Base-by-base conservation (phyloP, 83 land plant species). In the Larix sibirica region DNA sequence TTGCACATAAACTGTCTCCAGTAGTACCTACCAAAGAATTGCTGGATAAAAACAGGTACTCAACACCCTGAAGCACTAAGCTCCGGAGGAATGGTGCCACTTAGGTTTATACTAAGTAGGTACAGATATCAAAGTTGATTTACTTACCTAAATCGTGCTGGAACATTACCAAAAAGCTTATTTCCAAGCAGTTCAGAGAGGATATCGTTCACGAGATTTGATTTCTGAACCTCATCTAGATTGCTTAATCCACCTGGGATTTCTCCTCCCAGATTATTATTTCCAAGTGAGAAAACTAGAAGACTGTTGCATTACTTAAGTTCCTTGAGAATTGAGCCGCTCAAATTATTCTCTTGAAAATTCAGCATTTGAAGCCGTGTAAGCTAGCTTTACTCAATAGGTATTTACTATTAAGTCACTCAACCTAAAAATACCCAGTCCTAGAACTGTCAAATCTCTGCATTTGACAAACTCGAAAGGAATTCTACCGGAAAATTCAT, bases 301-400 rank as follows among this genome's bases (percentile, higher is more conserved):
- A 94, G 90, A 69, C 77, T 82, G 21, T 81, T 71, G 70, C 89
- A 87, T 63, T 83, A 85, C 17, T 86, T 87, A 12, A 94, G 77
- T 64, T 89, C 89, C 10, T 85, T 36, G 7, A 94, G 96, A 44
- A 94, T 89, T 12, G 90, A 83, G 16, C 96, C 94, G 3, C 81
- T 76, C 1, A 94, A 83, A 28, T 81, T 36, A 65, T 92, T 92
- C 18, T 87, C 65, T 60, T 86, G 87, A 9, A 94, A 79, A 20
- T 83, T 70, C 50, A 94, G 42, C 36, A 38, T 81, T 62, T 84
- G 44, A 26, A 94, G 89, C n/a, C 60, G 70, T 10, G 31, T 26
- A 17, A 88, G 86, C 56, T 62, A 79, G 1, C 91, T 91, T 36
- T 90, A 60, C 50, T 84, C 70, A 6, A 84, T 28, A 0, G 96